These are phyloP conservation scores for Nepenthes alata DNA, from an alignment of 179 eudicot genomes.

Conservation along the genomic window DNA sequence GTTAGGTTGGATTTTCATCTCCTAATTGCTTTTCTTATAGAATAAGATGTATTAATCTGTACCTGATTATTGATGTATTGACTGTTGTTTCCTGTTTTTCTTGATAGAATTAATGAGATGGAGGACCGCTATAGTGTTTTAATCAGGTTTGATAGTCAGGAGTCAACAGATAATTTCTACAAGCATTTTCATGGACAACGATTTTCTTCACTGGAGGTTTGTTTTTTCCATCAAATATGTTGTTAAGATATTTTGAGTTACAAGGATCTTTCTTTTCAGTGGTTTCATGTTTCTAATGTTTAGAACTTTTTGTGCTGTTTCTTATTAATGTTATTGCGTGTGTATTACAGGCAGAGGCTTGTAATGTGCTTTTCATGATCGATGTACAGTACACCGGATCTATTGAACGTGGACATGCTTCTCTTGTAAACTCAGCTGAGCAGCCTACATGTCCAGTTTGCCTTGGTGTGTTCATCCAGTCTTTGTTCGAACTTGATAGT, in stretches of 20 bases:
- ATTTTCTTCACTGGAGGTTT: slow-evolving; percentile 92
- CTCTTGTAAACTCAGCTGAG: slow-evolving; percentile 56
- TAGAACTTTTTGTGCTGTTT: neutral
- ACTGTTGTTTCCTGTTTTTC: slow-evolving; percentile 4
- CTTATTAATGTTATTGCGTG: slow-evolving; percentile 3
- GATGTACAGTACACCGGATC: slow-evolving; percentile 90
- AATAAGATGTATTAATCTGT: neutral
- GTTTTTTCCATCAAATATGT: slow-evolving; percentile 2
- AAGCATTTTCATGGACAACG: slow-evolving; percentile 66
- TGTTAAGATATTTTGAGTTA: neutral
- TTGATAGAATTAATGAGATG: slow-evolving; percentile 65
- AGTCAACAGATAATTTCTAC: slow-evolving; percentile 63
- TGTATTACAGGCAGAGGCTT: slow-evolving; percentile 54
- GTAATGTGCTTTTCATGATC: slow-evolving; percentile 54
- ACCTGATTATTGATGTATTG: slow-evolving; percentile 3
- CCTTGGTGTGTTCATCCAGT: slow-evolving; percentile 40
- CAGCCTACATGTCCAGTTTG: slow-evolving; percentile 89
- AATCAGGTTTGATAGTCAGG: slow-evolving; percentile 66
- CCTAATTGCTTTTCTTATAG: neutral
- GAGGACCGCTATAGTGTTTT: slow-evolving; percentile 69
- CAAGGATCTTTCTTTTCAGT: too few relatives aligned
- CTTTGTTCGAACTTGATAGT: neutral
- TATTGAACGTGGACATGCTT: slow-evolving; percentile 54
- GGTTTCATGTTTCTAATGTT: neutral
- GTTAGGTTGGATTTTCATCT: slow-evolving; percentile 48